Evolutionary conservation across 1,284 basidiomycete genomes (phyloP).

Genomic region (Heterobasidion irregulare): DNA sequence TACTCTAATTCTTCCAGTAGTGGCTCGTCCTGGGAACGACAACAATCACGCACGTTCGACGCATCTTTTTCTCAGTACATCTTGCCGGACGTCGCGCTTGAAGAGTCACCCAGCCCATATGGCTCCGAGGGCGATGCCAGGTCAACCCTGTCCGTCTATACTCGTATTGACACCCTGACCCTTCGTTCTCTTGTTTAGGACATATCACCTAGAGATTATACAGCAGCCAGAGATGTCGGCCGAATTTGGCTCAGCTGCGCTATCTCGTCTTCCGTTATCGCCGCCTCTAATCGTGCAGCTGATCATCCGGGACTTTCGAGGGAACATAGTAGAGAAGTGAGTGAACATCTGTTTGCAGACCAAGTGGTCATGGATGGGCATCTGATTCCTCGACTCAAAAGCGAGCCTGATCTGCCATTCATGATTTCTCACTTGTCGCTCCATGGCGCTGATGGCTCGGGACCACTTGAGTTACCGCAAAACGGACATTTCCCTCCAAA

Average conservation of each 20-base stretch:
- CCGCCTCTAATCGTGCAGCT: constrained; percentile 77
- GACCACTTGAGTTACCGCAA: constrained; percentile 42
- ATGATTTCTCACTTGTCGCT: constrained; percentile 74
- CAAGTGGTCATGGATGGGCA: constrained; percentile 9
- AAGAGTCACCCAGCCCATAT: constrained; percentile 7
- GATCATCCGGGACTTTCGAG: constrained; percentile 62
- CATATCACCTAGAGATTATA: constrained; percentile 69
- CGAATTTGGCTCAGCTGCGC: constrained; percentile 65
- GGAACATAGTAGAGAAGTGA: constrained; percentile 59
- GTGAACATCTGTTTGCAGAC: constrained; percentile 14
- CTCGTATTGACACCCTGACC: neutral
- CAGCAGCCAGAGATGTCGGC: constrained; percentile 76
- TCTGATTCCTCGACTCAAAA: constrained; percentile 21
- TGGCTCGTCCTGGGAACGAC: constrained; percentile 7
- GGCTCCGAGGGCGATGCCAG: constrained; percentile 6
- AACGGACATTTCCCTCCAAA: constrained; percentile 33
- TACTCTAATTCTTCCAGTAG: constrained; percentile 3
- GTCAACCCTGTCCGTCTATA: constrained; percentile 2
- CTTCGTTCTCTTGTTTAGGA: constrained; percentile 26
- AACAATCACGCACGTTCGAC: constrained; percentile 7
- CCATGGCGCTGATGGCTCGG: constrained; percentile 51
- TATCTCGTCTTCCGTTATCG: constrained; percentile 75
- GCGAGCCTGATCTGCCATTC: constrained; percentile 77
- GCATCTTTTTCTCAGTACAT: constrained; percentile 7
- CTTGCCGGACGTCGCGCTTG: constrained; percentile 3